Conservation (phyloP, 805 yeast genomes). For the Wickerhamiella cacticola region DNA sequence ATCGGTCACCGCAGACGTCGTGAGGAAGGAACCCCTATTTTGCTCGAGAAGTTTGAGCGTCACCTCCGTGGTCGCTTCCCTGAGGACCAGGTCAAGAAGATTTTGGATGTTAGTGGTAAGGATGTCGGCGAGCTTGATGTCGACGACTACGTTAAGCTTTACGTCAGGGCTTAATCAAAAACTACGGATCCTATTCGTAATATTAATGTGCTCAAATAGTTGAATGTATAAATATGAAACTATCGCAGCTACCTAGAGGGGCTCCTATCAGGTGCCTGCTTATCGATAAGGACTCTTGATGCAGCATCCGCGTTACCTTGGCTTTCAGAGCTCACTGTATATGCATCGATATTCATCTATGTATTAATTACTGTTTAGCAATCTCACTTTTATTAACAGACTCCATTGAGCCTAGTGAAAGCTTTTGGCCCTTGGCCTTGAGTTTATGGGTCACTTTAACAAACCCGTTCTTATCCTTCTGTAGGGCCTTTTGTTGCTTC, state of each 20-base stretch:
- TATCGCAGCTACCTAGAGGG: no score
- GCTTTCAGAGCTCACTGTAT: no score
- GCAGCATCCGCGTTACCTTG: no score
- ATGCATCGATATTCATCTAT: neutral
- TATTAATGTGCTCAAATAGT: neutral
- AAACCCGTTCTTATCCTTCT: constrained; percentile 38
- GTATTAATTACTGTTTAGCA: neutral
- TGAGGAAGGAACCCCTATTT: constrained; percentile 46
- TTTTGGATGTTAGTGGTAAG: constrained; percentile 30
- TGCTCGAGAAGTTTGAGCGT: constrained; percentile 39
- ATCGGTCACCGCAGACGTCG: constrained; percentile 49
- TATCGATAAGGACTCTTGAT: neutral
- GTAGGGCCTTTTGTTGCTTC: constrained; percentile 6
- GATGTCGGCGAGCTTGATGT: constrained; percentile 35
- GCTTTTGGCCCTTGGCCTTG: constrained; percentile 6
- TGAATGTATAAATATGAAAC: neutral
- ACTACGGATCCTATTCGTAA: no score
- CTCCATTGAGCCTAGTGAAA: neutral
- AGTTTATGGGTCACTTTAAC: constrained; percentile 32
- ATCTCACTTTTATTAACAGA: constrained; percentile 3
- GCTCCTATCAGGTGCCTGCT: no score
- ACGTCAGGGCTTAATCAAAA: constrained; percentile 26
- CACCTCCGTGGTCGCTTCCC: constrained; percentile 40
- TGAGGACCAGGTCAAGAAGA: constrained; percentile 30
- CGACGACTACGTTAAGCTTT: constrained; percentile 38